Base-by-base conservation (phyloP, 768 basidiomycete genomes). In the Agrocybe pediades region DNA sequence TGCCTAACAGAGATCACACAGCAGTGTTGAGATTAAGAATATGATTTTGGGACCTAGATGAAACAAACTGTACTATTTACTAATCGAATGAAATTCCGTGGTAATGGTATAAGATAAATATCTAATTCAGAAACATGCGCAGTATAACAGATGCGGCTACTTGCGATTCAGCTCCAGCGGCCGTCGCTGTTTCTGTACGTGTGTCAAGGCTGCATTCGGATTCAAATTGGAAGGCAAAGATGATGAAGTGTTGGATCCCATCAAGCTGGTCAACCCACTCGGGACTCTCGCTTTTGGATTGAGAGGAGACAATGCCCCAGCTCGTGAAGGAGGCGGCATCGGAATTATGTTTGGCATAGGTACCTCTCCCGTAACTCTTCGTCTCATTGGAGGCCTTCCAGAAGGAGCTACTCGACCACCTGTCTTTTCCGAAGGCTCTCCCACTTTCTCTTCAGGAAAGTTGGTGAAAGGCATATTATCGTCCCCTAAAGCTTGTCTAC, bases 401-500 rank as follows among this genome's bases (percentile, higher is more conserved):
- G 66, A 51, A 59, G 68, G 41, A 53, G 61, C 48, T n/a, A 61
- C 51, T 39, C 61, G 50, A 51, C 46, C 39, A 41, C 47, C 41
- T 19, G 17, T 29, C 58, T 65, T 65, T 9, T 62, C 66, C 2
- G 57, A 42, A n/a, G 56, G 45, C 40, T 78, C 74, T 33, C 54
- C 60, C 24, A 63, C 63, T 64, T 74, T 78, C 33, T 84, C 79
- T 29, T 70, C 73, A 46, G 77, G 80, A 52, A 72, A 60, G 11
- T 77, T 81, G 6, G 78, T 71, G 52, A 85, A 79, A 1, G 83
- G 71, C 2, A 79, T 67, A 0, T 68, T 74, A 51, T 93, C 88
- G 13, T 78, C 71, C n/a, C 88, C 89, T 6, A 88, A 72, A 0
- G 86, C 84, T 58, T 85, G 87, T 30, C 95, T 78, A 24, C 95